Evolutionary conservation across 257 asterid species (phyloP).

Genomic region (Capsicum pubescens): DNA sequence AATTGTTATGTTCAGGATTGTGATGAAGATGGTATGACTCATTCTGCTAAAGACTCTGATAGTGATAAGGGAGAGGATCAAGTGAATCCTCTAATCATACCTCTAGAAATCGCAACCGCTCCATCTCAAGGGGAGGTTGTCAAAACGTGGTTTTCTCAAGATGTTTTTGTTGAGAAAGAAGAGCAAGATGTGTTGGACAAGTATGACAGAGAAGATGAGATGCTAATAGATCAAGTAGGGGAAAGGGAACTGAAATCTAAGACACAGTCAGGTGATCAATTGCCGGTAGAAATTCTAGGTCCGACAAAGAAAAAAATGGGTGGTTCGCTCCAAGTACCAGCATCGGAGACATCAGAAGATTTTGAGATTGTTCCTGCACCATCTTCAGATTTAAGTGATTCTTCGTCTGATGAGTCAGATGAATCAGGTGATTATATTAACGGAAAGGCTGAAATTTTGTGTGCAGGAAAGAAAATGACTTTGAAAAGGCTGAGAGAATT

Average conservation of each 20-base stretch:
- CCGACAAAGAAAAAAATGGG: slow-evolving; percentile 23
- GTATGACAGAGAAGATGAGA: slow-evolving; percentile 76
- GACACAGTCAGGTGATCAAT: slow-evolving; percentile 35
- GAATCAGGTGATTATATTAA: slow-evolving; percentile 39
- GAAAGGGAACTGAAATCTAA: slow-evolving; percentile 24
- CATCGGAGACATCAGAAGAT: slow-evolving; percentile 46
- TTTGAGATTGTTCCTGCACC: slow-evolving; percentile 88
- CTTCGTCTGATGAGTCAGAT: slow-evolving; percentile 42
- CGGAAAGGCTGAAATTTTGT: slow-evolving; percentile 80
- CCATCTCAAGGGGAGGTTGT: slow-evolving; percentile 79
- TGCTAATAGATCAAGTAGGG: slow-evolving; percentile 45
- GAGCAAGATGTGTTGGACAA: slow-evolving; percentile 53
- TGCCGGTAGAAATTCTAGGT: slow-evolving; percentile 11
- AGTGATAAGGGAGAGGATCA: slow-evolving; percentile 54
- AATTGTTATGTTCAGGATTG: slow-evolving; percentile 40
- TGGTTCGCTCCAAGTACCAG: slow-evolving; percentile 21
- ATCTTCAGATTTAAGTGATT: slow-evolving; percentile 67
- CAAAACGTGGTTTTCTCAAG: slow-evolving; percentile 86
- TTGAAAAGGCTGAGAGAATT: slow-evolving; percentile 75
- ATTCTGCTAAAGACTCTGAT: slow-evolving; percentile 75
- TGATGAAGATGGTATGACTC: slow-evolving; percentile 43
- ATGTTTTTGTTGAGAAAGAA: slow-evolving; percentile 69
- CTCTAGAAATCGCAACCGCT: slow-evolving; percentile 60
- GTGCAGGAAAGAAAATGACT: slow-evolving; percentile 82
- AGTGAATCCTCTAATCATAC: slow-evolving; percentile 80